Evolutionary conservation across 1,284 basidiomycete species (phyloP).

Genomic region (Lignosus rhinocerotis): DNA sequence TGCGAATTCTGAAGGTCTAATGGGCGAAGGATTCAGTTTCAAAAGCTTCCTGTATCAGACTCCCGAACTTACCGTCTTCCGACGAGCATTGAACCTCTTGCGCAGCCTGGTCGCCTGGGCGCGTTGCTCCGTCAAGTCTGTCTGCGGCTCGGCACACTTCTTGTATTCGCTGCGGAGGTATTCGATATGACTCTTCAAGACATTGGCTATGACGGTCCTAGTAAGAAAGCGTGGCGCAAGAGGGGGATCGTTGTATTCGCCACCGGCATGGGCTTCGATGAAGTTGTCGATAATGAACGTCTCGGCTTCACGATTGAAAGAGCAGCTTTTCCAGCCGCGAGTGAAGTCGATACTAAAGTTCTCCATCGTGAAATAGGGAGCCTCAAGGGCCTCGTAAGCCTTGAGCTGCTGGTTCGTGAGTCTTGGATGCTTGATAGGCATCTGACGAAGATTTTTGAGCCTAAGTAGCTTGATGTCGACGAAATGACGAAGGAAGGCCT

Average conservation of each 20-base stretch:
- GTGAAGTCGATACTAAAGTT: constrained; percentile 2
- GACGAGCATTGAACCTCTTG: neutral
- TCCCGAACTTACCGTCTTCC: neutral
- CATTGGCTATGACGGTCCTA: neutral
- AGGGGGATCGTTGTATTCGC: neutral
- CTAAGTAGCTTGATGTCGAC: neutral
- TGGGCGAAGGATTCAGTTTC: neutral
- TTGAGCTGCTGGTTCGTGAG: neutral
- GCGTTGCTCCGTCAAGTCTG: neutral
- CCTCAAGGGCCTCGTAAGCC: neutral
- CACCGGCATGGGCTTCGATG: neutral
- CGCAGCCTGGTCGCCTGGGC: neutral
- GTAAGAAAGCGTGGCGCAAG: neutral
- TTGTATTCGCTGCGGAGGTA: neutral
- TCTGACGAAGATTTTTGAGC: neutral
- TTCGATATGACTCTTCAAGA: neutral
- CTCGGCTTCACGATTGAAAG: neutral
- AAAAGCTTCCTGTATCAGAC: neutral
- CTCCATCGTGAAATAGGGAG: neutral
- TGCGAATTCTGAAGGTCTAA: neutral
- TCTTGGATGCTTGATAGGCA: neutral
- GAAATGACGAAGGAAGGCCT: too few species aligned
- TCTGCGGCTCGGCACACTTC: neutral
- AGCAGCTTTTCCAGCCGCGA: neutral
- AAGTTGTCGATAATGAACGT: neutral